These are phyloP conservation scores for Beauveria australis DNA, from an alignment of 2,329 filamentous ascomycete genomes.

Conservation along the genomic window DNA sequence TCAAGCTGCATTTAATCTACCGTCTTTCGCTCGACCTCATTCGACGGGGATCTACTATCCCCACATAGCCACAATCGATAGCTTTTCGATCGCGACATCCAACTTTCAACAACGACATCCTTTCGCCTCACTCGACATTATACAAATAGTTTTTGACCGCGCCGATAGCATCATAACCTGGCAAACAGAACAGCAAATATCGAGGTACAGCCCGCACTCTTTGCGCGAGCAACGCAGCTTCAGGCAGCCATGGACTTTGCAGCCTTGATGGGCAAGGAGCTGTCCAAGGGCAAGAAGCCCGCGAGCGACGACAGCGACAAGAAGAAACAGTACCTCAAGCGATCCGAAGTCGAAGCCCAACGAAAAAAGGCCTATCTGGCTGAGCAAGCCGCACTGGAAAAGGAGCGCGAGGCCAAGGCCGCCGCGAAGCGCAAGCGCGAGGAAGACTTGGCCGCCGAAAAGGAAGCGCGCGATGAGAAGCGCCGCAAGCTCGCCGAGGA, in stretches of 20 bases:
- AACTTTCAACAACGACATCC: not conserved
- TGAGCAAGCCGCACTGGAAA: constrained; percentile 69
- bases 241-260: constrained; percentile 76
- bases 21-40: too few species aligned
- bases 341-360: constrained; percentile 76
- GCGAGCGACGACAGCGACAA: constrained; percentile 22
- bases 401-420: constrained; percentile 59
- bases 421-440: constrained; percentile 81
- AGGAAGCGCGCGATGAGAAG: constrained; percentile 70
- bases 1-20: too few species aligned
- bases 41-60: too few species aligned
- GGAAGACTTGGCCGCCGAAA: constrained; percentile 69
- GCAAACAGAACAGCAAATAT: not conserved
- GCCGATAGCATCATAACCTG: not conserved
- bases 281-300: constrained; percentile 65
- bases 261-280: constrained; percentile 84
- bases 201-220: not conserved
- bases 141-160: not conserved
- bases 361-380: constrained; percentile 72
- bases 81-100: constrained; percentile 3
- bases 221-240: not conserved
- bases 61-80: constrained; percentile 18
- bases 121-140: not conserved
- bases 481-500: constrained; percentile 73
- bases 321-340: constrained; percentile 70